Base-by-base conservation (phyloP, 805 yeast genomes). In the Danielia reshetovae region DNA sequence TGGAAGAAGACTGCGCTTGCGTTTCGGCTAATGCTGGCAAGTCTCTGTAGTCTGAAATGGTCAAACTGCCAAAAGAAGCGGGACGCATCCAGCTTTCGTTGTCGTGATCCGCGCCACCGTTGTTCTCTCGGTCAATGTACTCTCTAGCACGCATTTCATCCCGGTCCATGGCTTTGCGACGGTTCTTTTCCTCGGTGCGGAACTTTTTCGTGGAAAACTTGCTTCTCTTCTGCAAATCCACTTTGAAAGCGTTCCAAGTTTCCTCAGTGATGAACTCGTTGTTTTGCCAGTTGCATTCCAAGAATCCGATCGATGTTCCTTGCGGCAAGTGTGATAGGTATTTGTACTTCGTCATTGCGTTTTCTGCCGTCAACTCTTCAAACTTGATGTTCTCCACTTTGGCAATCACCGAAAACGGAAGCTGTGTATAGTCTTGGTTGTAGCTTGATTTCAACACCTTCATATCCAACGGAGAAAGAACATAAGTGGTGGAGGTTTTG, bases 241-340 rank as follows among this genome's bases (percentile, higher is more conserved):
- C 67, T 30, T 71, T 66, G 54, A 78, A 83, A 18, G 55, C 51
- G 2, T 61, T 59, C 69, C 62, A 68, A 34, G 56, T 58, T 34
- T 59, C 68, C n/a, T 40, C 39, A 15, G 44, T 36, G 8, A 66
- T 47, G 32, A 36, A 55, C 37, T 57, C 65, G 45, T 57, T 65
- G 11, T 57, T 41, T 21, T 36, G 42, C 97, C 97, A 90, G 53
- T 86, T 81, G 33, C 96, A 74, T 49, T 93, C 97, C 35, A 93
- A 54, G 43, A 85, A 79, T 8, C 88, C 94, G 27, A 90, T 57
- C 34, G 82, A 84, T 0, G 96, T 82, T 2, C 97, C 97, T 18
- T 76, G 55, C 0, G 98, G 97, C 15, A 88, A 59, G 57, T 90
- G 90, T 1, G 84, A 72, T 37, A 93, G 60, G 55, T 84, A 87